These are phyloP conservation scores for Peniophora sp. DNA, from an alignment of 1,284 basidiomycete genomes.

Conservation along the genomic window DNA sequence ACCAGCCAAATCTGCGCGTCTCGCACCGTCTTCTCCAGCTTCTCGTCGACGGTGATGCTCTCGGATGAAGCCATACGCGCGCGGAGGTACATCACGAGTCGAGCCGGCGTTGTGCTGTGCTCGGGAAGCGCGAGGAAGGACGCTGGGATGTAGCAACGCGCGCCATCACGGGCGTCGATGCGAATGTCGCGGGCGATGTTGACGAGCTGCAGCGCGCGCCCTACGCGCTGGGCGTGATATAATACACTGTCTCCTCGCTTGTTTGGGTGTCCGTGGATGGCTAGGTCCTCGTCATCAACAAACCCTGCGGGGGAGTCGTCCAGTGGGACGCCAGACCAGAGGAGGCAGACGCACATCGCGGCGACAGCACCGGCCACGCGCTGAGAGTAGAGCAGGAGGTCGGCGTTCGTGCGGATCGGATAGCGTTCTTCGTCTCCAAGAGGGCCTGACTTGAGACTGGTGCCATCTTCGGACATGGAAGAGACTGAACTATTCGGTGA, in stretches of 20 bases:
- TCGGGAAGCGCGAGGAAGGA: background rate
- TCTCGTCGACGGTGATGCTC: background rate
- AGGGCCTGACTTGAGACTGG: no score
- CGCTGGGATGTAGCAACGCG: background rate
- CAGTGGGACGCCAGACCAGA: background rate
- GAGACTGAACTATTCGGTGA: no score
- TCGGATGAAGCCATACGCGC: background rate
- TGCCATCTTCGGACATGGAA: no score
- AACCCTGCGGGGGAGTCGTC: background rate
- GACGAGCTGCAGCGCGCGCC: background rate
- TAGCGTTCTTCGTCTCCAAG: background rate
- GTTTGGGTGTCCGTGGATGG: no score
- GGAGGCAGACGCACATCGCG: background rate
- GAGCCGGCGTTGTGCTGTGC: background rate
- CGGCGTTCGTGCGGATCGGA: background rate
- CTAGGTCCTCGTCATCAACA: no score
- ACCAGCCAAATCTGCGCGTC: background rate
- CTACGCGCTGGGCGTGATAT: no score
- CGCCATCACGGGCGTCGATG: background rate
- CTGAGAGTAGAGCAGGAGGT: background rate
- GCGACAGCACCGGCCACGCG: background rate
- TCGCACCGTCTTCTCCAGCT: background rate
- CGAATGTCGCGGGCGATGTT: background rate
- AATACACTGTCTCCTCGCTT: no score
- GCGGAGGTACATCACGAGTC: background rate